phyloP scores from a whole-genome alignment of 768 basidiomycete species.

The Mrakia gelida region DNA sequence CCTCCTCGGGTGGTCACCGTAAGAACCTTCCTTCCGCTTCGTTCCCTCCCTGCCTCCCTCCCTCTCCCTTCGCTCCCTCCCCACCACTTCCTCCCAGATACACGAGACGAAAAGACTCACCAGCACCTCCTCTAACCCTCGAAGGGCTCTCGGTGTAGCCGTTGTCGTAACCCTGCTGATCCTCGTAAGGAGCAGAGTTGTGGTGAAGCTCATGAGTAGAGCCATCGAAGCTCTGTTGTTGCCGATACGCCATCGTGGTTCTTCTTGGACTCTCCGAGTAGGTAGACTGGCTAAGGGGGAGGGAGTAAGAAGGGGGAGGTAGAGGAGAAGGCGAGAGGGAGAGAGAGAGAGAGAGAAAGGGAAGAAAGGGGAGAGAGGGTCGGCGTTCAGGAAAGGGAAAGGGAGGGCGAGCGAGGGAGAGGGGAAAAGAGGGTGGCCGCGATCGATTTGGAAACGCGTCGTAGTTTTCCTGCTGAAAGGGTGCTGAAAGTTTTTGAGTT shows the following conservation, averaged over 20 bases:
- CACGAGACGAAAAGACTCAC: background rate
- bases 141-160: background rate
- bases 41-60: background rate
- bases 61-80: background rate
- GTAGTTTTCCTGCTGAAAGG: no score
- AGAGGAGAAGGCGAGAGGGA: background rate
- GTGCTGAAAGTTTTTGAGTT: background rate
- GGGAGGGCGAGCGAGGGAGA: background rate
- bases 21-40: background rate
- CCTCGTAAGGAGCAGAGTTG: constrained; percentile 4
- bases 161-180: constrained; percentile 14
- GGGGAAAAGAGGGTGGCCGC: background rate
- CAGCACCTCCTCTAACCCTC: constrained; percentile 11
- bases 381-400: background rate
- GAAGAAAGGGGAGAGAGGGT: background rate
- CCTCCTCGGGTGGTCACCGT: background rate
- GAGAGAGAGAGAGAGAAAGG: background rate
- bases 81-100: background rate
- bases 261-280: no score
- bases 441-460: background rate
- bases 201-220: constrained; percentile 22
- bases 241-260: constrained; percentile 24
- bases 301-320: background rate
- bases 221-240: constrained; percentile 23
- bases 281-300: background rate